phyloP scores from a whole-genome alignment of 176 grass and related monocot species.

The Thalia dealbata region DNA sequence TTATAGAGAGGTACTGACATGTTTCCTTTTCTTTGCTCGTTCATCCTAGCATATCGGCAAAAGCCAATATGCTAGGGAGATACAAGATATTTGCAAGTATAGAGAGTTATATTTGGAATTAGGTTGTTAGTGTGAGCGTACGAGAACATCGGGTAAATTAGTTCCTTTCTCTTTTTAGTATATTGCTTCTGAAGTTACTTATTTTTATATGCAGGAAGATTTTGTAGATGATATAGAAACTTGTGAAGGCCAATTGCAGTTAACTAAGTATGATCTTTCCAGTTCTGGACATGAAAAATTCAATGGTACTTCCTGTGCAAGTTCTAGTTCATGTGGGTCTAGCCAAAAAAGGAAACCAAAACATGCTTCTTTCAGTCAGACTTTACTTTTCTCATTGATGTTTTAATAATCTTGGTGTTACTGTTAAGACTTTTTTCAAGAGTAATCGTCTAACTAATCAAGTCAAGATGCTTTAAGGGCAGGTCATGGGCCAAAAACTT shows the following conservation, averaged over 20 bases:
- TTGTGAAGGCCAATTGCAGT: constrained; percentile 32
- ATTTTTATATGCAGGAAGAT: constrained; percentile 34
- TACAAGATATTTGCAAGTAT: neutral
- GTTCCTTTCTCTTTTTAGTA: neutral
- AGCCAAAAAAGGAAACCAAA: neutral
- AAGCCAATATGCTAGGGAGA: neutral
- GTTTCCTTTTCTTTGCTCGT: neutral
- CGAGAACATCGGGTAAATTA: no score
- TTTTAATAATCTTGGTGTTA: neutral
- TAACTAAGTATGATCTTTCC: constrained; percentile 56
- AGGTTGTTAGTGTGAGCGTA: neutral
- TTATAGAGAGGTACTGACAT: constrained; percentile 15
- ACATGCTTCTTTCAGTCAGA: neutral
- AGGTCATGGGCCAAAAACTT: neutral
- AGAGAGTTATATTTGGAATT: neutral
- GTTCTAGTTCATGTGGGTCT: neutral
- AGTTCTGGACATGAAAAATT: constrained; percentile 64
- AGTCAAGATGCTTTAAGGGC: neutral
- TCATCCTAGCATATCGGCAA: neutral
- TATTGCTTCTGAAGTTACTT: neutral
- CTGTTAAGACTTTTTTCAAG: no score
- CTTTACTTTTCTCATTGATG: neutral
- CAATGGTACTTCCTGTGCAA: constrained; percentile 61
- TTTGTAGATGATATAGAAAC: constrained; percentile 29
- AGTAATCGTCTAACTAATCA: neutral